Evolutionary conservation across 2,329 filamentous ascomycete genomes (phyloP), one percentile per base, ranked within the genome.

Genomic region (Fusarium metavorans): DNA sequence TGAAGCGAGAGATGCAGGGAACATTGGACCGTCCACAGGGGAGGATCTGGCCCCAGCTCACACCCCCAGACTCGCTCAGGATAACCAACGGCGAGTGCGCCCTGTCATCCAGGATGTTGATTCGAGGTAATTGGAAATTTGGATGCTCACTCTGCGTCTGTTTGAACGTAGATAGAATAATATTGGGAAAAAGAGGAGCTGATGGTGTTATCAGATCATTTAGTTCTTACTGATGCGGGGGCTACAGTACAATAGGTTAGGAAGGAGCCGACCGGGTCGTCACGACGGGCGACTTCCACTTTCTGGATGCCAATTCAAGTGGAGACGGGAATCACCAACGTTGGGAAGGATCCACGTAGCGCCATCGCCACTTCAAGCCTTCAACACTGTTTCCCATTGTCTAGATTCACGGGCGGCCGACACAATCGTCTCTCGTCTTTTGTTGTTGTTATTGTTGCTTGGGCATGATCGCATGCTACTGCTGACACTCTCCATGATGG

Each of bases 1-100:
- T 52, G 43, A 45, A 66, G 50, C 16, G 61, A 57, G 20, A 50
- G 45, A 37, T 56, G 60, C 68, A 71, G 62, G 67, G 57, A 41
- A 70, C 34, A 57, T 50, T 34, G 57, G 56, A 8, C 8, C 56
- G 58, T 57, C 18, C 30, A 27, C 61, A 67, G 60, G 67, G 71
- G 41, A 64, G 57, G 52, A 69, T 72, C 58, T 74, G 62, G 72
- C 63, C 72, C 59, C 67, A 73, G 59, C 68, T 74, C 66, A 62
- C 25, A 56, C 62, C 72, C 72, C 34, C 30, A 73, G 25, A 57
- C 50, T 54, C 35, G 50, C 18, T 45, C 50, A 57, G 62, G 52
- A 56, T 8, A 56, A 45, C 72, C 68, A 74, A 74, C 68, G 68
- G 62, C 52, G 57, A 60, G 43, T 59, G 71, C 62, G 45, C 27